Percentiles rank a stretch among this genome's conserved stretches.
Evolutionary conservation across 129 eudicot species (phyloP).

Genomic region (Flaveria ramosissima): DNA sequence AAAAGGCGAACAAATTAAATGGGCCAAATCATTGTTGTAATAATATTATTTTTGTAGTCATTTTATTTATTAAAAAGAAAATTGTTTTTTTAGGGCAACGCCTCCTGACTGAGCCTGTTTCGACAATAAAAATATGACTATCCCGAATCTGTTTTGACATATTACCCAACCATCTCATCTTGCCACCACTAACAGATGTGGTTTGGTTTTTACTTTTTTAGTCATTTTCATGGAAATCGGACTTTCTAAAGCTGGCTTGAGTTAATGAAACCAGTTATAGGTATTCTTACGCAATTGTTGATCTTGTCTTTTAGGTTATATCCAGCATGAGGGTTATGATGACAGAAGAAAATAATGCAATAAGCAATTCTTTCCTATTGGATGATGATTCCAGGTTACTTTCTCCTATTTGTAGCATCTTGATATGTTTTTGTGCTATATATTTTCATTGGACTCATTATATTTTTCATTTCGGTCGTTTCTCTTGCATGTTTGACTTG

Average conservation of each 20-base stretch:
- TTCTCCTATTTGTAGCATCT: constrained; percentile 11
- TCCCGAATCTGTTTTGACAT: background rate
- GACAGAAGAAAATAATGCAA: constrained; percentile 93
- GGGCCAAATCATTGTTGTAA: background rate
- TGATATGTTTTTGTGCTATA: background rate
- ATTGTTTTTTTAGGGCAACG: background rate
- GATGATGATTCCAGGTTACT: constrained; percentile 96
- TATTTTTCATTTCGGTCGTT: background rate
- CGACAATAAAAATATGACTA: background rate
- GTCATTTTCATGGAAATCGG: background rate
- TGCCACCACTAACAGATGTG: background rate
- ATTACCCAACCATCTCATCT: background rate
- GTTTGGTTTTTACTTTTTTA: background rate
- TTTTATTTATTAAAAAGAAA: background rate
- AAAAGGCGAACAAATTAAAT: background rate
- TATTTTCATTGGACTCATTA: background rate
- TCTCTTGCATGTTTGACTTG: background rate
- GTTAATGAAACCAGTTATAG: background rate
- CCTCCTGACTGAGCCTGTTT: background rate
- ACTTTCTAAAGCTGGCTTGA: background rate
- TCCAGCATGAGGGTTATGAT: constrained; percentile 90
- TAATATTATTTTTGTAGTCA: background rate
- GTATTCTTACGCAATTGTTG: background rate
- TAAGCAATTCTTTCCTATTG: constrained; percentile 89
- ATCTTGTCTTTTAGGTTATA: constrained; percentile 58